These are phyloP conservation scores for Fraxinus platypoda DNA, from an alignment of 305 asterid species.

Conservation along the genomic window DNA sequence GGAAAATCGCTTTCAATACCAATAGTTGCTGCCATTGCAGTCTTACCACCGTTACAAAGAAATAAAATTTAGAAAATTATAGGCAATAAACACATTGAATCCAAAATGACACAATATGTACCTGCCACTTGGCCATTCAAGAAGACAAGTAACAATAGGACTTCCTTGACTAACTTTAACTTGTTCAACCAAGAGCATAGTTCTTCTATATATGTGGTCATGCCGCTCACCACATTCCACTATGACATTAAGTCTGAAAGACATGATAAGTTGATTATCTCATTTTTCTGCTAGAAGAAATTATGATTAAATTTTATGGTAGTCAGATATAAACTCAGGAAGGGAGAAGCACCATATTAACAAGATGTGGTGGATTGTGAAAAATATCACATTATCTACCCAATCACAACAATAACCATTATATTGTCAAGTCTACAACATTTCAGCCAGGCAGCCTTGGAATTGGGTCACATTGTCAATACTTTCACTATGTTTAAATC, in stretches of 20 bases:
- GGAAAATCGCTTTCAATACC: too few species aligned
- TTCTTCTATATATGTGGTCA: slow-evolving; percentile 69
- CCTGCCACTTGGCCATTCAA: slow-evolving; percentile 99
- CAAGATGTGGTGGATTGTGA: not conserved
- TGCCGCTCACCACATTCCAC: slow-evolving; percentile 81
- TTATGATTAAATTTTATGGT: not conserved
- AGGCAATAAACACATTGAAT: too few species aligned
- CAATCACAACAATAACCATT: not conserved
- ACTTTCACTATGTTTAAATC: too few species aligned
- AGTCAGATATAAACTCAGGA: slow-evolving; percentile 5
- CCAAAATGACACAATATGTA: slow-evolving; percentile 25
- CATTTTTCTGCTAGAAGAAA: slow-evolving; percentile 17
- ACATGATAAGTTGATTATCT: slow-evolving; percentile 17
- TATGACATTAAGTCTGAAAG: slow-evolving; percentile 74
- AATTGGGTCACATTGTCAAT: not conserved
- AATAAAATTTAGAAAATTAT: too few species aligned
- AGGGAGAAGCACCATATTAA: slow-evolving; percentile 12
- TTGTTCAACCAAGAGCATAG: slow-evolving; percentile 86
- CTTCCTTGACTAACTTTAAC: slow-evolving; percentile 89
- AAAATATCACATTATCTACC: not conserved
- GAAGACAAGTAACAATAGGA: slow-evolving; percentile 86
- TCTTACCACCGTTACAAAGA: too few species aligned
- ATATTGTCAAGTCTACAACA: not conserved
- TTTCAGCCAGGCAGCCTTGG: not conserved
- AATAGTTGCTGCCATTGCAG: too few species aligned